Evolutionary conservation across 768 basidiomycete species (phyloP), one percentile per base, ranked within the genome.

Genomic region (Leccinum sublutescens): DNA sequence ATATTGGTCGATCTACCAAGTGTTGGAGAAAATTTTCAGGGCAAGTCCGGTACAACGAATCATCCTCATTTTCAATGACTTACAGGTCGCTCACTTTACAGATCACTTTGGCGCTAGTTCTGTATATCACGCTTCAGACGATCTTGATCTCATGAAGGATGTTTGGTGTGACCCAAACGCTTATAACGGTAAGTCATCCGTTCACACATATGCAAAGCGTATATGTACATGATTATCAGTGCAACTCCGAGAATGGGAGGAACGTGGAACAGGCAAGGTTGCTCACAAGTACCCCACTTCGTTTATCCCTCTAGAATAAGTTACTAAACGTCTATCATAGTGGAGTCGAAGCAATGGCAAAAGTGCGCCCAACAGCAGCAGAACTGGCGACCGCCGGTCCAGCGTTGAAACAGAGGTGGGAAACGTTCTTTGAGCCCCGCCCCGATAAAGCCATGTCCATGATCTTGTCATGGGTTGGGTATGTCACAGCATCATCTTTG

Each of bases 281-380:
- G 31, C 31, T 31, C 31, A 10, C 31, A 31, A 31, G 31, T 31
- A 31, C 31, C 29, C 31, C 31, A 31, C 31, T 31, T 31, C 31
- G 31, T 31, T 31, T 31, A 31, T 10, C 10, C 31, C 31, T 31
- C 31, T 31, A 10, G 10, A 4, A 10, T 27, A 47, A 3, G 25
- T 25, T 48, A 10, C 21, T 62, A 12, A 58, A 12, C 38, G 17
- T 3, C 15, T 23, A 29, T 29, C 33, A 4, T 59, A 86, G 85
- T 60, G 83, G 75, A 7, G 60, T 83, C 8, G 84, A 86, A 62
- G 80, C 79, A 10, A 79, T 81, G 0, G 72, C 81, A 54, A 87
- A 85, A 67, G 59, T 86, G n/a, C 77, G 87, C 11, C 86, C 84
- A 1, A 77, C 70, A 5, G 60, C 68, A 2, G 73, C 73, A n/a